A percentile compares a stretch with the other conserved stretches of the same genome.
Conservation (phyloP, 495 filamentous ascomycete genomes). For the Jackrogersella minutella region DNA sequence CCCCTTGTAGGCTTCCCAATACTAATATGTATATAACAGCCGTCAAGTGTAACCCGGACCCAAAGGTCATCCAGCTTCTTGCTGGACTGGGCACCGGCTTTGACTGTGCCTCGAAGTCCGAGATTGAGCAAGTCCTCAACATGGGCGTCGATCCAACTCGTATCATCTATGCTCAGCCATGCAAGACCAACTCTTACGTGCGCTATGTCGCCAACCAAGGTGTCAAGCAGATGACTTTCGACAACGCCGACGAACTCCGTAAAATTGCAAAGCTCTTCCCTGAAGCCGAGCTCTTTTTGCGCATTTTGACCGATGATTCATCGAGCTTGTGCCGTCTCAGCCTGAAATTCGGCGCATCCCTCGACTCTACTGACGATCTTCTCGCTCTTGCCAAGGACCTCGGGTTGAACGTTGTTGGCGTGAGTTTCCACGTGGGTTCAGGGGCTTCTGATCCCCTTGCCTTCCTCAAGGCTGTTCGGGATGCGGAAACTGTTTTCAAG, state of each 20-base stretch:
- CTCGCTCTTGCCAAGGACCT: slow-evolving; percentile 83
- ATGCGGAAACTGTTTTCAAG: slow-evolving; percentile 89
- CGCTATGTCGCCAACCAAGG: slow-evolving; percentile 82
- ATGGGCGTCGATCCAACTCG: slow-evolving; percentile 87
- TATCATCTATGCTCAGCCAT: slow-evolving; percentile 99
- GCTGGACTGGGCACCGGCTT: slow-evolving; percentile 90
- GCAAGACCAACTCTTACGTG: slow-evolving; percentile 98
- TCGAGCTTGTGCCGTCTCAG: slow-evolving; percentile 92
- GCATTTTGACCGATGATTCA: slow-evolving; percentile 95
- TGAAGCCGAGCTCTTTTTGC: slow-evolving; percentile 87
- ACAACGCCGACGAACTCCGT: slow-evolving; percentile 96
- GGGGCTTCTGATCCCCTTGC: slow-evolving; percentile 89
- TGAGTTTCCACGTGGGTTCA: slow-evolving; percentile 97
- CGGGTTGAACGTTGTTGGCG: slow-evolving; percentile 94
- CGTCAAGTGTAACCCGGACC: slow-evolving; percentile 98
- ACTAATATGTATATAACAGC: slow-evolving; percentile 62
- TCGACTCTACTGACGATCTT: slow-evolving; percentile 80
- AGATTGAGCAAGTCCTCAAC: slow-evolving; percentile 89
- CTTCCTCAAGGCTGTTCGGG: slow-evolving; percentile 87
- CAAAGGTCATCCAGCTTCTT: slow-evolving; percentile 86
- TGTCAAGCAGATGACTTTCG: slow-evolving; percentile 99
- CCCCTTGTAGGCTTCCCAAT: not conserved
- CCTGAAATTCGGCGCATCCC: slow-evolving; percentile 92
- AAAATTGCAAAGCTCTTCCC: slow-evolving; percentile 94
- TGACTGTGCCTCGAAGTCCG: slow-evolving; percentile 96